These are phyloP conservation scores for Plasmopara halstedii DNA, from an alignment of 352 stramenopile species.

Conservation along the genomic window DNA sequence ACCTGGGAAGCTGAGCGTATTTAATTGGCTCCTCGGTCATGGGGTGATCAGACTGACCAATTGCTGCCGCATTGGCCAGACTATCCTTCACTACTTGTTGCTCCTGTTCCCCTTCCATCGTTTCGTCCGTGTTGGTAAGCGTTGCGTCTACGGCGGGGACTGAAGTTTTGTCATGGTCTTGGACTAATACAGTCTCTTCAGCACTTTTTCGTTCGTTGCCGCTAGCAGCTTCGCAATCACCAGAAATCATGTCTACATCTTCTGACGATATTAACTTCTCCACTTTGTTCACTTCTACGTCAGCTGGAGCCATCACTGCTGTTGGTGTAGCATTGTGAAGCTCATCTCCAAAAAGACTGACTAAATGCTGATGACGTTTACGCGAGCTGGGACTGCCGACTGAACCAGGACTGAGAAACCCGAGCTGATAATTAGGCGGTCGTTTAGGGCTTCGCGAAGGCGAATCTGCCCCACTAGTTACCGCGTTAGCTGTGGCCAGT, in stretches of 20 bases:
- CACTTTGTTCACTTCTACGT: slow-evolving; percentile 9
- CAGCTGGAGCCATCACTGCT: slow-evolving; percentile 2
- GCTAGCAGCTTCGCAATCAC: slow-evolving; percentile 14
- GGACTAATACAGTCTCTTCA: slow-evolving; percentile 1
- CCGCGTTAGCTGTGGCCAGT: slow-evolving; percentile 9
- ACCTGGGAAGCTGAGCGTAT: slow-evolving; percentile 45
- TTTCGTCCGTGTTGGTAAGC: slow-evolving; percentile 14
- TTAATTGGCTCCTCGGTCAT: slow-evolving; percentile 26
- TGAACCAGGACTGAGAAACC: slow-evolving; percentile 21
- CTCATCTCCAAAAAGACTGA: slow-evolving; percentile 74
- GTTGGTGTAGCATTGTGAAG: slow-evolving; percentile 31
- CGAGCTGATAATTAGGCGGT: slow-evolving; percentile 72
- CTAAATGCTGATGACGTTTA: slow-evolving; percentile 53
- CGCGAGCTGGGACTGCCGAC: slow-evolving; percentile 33
- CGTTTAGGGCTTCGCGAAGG: slow-evolving; percentile 72
- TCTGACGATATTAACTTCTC: slow-evolving; percentile 16
- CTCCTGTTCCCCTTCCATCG: slow-evolving; percentile 21
- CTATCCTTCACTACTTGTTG: slow-evolving; percentile 2
- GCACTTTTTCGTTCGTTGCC: slow-evolving; percentile 7
- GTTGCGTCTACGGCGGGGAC: neutral
- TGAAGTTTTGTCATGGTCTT: slow-evolving; percentile 9
- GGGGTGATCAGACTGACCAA: slow-evolving; percentile 11
- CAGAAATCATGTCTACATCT: slow-evolving; percentile 36
- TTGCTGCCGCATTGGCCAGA: slow-evolving; percentile 3
- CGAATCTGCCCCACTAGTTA: slow-evolving; percentile 28